Evolutionary conservation across 192 early-diverging fungal species (phyloP), one percentile per base, ranked within the genome.

Genomic region (Funneliformis geosporum): DNA sequence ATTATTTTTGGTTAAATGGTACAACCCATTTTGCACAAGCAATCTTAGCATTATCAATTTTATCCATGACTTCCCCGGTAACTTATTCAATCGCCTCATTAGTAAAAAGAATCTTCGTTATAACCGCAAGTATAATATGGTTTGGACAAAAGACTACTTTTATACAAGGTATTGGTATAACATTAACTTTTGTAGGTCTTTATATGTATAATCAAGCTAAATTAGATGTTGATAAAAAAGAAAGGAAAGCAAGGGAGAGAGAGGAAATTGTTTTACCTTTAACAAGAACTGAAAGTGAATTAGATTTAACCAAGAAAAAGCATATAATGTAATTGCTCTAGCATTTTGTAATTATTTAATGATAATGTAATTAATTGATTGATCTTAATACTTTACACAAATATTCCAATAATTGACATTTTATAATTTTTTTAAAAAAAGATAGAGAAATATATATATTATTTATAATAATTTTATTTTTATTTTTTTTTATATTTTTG

Each of bases 61-160:
- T 96, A 27, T 85, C 90, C 2, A 81, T 92, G 60, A 94, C 95
- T 6, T 92, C 90, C 1, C 94, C 95, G 2, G 94, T 97, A 43
- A 96, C 95, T 1, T 97, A 96, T 83, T 93, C 92, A 18, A 94
- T 97, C 66, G 91, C 93, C 8, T 93, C 92, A 4, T 87, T 97
- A 73, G 84, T 95, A 72, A 97, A 97, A 84, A 90, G 96, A n/a
- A 95, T 97, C 66, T 90, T 95, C 81, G 95, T 97, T 38, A 96
- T 97, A 84, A 88, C 91, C 28, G 91, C 93, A 39, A 87, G 88
- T 66, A 95, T 97, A 62, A 70, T 95, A 12, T 97, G 93, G 85
- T 95, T 95, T 84, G 90, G 91, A 61, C 93, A 97, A 79, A 84
- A 89, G 18, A 89, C 96, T 2, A 86, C 86, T 16, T 50, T 81